Base-by-base conservation (phyloP, 148 eudicot genomes). In the Amaranthus hypochondriacus region DNA sequence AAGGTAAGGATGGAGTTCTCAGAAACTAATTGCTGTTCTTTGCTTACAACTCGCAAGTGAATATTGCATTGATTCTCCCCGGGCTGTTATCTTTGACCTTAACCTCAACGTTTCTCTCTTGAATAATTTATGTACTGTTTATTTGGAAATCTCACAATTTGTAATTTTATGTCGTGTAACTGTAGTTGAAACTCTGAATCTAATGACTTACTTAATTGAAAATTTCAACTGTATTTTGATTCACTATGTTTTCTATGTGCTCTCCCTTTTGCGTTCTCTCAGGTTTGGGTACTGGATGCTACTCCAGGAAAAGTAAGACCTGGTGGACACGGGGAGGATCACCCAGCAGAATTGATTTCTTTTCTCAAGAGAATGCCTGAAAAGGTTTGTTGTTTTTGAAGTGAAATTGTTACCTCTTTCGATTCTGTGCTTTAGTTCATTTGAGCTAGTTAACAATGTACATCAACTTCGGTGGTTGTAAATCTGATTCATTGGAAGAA, bases 211-310 rank as follows among this genome's bases (percentile, higher is more conserved):
- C 48, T 51, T 3, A 18, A 39, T 68, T 68, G 5, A 8, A 60
- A 9, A 28, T 21, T 52, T 74, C 49, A 11, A 50, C n/a, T 39
- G 5, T 50, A 50, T 68, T 28, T 28, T 28, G 2, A 65, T 39
- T 72, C 78, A 50, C 42, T 18, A 39, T 18, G 44, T 13, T 69
- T 58, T 70, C 12, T 69, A 42, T 48, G 12, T 61, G 67, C 71
- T 61, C 51, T 76, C 44, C 59, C n/a, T 62, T 56, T 75, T 8
- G 13, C 43, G 54, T 59, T 68, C 51, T 42, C 11, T 11, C 53
- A 93, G 98, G 98, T 93, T 57, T 93, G 98, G 98, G 89, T 89
- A 77, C 81, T 93, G 69, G 98, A 93, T 84, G 90, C 98, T 71
- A 90, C 98, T 71, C 98, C 98, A 48, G 98, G 98, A 85, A 86